Evolutionary conservation across 2,329 filamentous ascomycete species (phyloP).

Genomic region (Podosphaera fusca): DNA sequence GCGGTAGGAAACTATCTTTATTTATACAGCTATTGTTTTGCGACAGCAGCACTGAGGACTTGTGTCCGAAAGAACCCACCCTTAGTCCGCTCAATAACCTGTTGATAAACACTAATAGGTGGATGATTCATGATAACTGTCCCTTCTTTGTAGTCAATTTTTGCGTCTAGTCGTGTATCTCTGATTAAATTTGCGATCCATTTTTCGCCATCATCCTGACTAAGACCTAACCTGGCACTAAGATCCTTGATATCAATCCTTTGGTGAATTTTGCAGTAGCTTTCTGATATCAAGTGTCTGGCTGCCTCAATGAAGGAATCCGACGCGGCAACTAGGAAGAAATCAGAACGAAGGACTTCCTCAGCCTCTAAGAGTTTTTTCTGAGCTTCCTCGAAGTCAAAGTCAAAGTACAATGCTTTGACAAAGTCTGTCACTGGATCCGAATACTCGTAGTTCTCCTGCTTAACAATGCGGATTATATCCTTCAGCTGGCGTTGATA

Average conservation of each 20-base stretch:
- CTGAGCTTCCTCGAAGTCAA: conserved; percentile 93
- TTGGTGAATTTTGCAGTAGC: conserved; percentile 99
- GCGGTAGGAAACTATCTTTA: not conserved
- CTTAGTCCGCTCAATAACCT: conserved; percentile 98
- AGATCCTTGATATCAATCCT: conserved; percentile 96
- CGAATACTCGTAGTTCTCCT: conserved; percentile 93
- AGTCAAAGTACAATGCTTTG: conserved; percentile 82
- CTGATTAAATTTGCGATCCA: conserved; percentile 99
- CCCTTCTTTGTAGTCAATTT: conserved; percentile 98
- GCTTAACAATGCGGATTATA: conserved; percentile 78
- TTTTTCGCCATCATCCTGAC: conserved; percentile 92
- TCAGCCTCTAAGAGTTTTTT: conserved; percentile 70
- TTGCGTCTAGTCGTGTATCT: conserved; percentile 89
- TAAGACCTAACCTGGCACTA: conserved; percentile 72
- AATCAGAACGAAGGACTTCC: conserved; percentile 76
- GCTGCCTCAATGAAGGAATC: conserved; percentile 87
- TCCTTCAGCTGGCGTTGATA: conserved; percentile 99
- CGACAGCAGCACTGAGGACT: conserved; percentile 40
- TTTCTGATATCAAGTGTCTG: conserved; percentile 90
- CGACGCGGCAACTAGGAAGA: conserved; percentile 71
- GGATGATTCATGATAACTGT: conserved; percentile 99
- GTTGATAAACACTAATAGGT: conserved; percentile 93
- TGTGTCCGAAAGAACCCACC: conserved; percentile 97
- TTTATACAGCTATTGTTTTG: conserved; percentile 13
- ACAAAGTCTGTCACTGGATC: conserved; percentile 94